Evolutionary conservation across 2,329 filamentous ascomycete genomes (phyloP), one percentile per base, ranked within the genome.

Genomic region (Ascochyta viciae-villosae): DNA sequence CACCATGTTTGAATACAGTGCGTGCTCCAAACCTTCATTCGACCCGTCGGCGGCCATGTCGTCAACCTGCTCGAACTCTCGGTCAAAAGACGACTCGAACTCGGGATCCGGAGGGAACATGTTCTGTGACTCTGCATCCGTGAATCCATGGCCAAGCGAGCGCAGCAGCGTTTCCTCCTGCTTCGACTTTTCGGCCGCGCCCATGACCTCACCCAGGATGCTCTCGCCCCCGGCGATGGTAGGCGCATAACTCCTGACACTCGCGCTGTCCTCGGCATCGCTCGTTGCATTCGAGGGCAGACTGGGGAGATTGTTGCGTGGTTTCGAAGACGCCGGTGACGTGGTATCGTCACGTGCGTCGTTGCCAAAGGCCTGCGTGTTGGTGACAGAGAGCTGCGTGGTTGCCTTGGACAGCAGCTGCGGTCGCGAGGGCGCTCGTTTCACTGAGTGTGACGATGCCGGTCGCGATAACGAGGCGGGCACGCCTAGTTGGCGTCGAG

Each of bases 341-440:
- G 62, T 43, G 9, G 65, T 74, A 57, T 47, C 70, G 56, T 65
- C 72, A 47, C 38, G 55, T 37, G 59, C 56, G 45, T 72, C 65
- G 23, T 91, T 90, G 10, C 86, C 87, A 60, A 90, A 89, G 1
- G 87, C 87, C 45, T 93, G 82, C 0, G 89, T 91, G 63, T 94
- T 92, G 59, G 92, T 83, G 15, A 91, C 84, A 0, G 92, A 94
- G 13, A 98, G 71, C 9, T 92, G 92, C 0, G 92, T 97, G 3
- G 93, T 97, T 43, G 94, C 87, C 56, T 86, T 87, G 1, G 89
- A 87, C 24, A 78, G 74, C 16, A 82, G 66, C 52, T 77, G 74
- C 23, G 80, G 79, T 46, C 73, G 63, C 6, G 67, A 49, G 3
- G 71, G 67, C 80, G 81, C 50, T 3, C 46, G 46, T 42, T 10